These are phyloP conservation scores for Russula sp. DNA, from an alignment of 768 basidiomycete genomes.

Conservation along the genomic window DNA sequence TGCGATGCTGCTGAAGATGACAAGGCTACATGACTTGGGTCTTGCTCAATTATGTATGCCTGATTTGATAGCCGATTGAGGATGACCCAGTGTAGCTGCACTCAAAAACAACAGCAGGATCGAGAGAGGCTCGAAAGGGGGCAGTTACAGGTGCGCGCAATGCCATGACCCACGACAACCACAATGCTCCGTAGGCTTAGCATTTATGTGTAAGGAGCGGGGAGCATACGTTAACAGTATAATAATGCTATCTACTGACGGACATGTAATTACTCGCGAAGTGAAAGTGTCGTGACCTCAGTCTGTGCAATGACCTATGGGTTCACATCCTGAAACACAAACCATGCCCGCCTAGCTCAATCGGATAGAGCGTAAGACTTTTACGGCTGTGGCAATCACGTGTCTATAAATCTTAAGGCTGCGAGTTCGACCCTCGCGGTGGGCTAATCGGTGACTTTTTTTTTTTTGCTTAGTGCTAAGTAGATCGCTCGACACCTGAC, in stretches of 20 bases:
- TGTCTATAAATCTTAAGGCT: constrained; percentile 42
- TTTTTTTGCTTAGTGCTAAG: background rate
- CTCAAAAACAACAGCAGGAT: background rate
- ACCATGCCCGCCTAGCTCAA: constrained; percentile 48
- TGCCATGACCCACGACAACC: background rate
- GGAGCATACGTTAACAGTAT: background rate
- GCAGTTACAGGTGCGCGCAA: background rate
- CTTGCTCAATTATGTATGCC: constrained; percentile 50
- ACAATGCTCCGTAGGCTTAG: background rate
- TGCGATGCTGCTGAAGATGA: constrained; percentile 68
- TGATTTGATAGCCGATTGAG: constrained; percentile 23
- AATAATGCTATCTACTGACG: background rate
- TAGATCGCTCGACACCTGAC: no score
- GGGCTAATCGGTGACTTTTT: constrained; percentile 34
- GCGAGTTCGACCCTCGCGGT: constrained; percentile 60
- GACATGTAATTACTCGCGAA: background rate
- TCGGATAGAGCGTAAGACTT: constrained; percentile 56
- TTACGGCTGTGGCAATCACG: constrained; percentile 29
- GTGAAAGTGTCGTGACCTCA: background rate
- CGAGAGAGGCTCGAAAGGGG: background rate
- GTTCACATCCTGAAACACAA: background rate
- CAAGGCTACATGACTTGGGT: constrained; percentile 64
- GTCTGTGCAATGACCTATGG: background rate
- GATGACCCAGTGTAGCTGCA: background rate
- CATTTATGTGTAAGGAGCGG: background rate